phyloP scores from a whole-genome alignment of 768 basidiomycete species.

The Rhizopogon vinicolor region DNA sequence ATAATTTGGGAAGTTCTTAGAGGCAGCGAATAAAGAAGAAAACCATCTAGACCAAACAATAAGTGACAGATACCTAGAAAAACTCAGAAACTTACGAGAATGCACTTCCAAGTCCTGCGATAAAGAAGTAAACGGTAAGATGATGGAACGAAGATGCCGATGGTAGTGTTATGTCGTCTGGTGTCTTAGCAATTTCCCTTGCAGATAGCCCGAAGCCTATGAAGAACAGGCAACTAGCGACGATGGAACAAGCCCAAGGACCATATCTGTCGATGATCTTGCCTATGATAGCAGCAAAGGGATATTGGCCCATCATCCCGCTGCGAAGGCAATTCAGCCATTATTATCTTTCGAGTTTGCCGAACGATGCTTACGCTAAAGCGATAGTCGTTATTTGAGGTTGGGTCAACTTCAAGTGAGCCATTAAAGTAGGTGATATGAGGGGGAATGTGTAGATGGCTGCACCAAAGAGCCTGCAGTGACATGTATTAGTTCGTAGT shows the following conservation, averaged over 20 bases:
- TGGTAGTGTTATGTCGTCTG: constrained; percentile 32
- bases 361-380: constrained; percentile 50
- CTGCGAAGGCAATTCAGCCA: constrained; percentile 30
- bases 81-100: constrained; percentile 56
- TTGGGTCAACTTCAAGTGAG: constrained; percentile 61
- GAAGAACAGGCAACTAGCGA: constrained; percentile 54
- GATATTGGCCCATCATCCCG: constrained; percentile 83
- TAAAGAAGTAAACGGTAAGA: constrained; percentile 53
- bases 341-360: background rate
- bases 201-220: constrained; percentile 62
- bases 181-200: constrained; percentile 44
- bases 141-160: constrained; percentile 43
- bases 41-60: constrained; percentile 44
- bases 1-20: constrained; percentile 61
- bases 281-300: constrained; percentile 65
- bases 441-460: constrained; percentile 79
- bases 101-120: constrained; percentile 64
- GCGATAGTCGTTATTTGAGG: constrained; percentile 76
- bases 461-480: constrained; percentile 64
- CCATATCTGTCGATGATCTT: constrained; percentile 65
- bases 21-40: constrained; percentile 71
- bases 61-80: no score
- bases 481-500: background rate
- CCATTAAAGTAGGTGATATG: constrained; percentile 57
- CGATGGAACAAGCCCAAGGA: constrained; percentile 61